Evolutionary conservation across 257 asterid species (phyloP).

Genomic region (Nicotiana knightiana): DNA sequence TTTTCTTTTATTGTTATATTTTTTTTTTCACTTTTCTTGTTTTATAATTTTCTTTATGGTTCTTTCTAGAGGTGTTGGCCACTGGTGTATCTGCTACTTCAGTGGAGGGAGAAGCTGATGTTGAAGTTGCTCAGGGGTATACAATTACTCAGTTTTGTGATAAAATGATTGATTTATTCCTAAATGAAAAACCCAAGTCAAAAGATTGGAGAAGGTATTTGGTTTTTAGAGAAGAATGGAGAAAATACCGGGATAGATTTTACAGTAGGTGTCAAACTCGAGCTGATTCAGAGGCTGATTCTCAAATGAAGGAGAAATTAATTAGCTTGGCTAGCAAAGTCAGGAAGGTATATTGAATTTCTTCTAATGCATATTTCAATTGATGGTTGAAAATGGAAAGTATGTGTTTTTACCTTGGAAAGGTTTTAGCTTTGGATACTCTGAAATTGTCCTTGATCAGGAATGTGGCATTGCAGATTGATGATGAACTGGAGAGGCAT

Average conservation of each 20-base stretch:
- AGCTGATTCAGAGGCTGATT: slow-evolving; percentile 55
- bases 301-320: slow-evolving; percentile 54
- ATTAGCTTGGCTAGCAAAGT: slow-evolving; percentile 60
- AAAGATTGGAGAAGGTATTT: slow-evolving; percentile 73
- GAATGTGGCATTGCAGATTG: slow-evolving; percentile 58
- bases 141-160: slow-evolving; percentile 80
- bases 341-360: slow-evolving; percentile 40
- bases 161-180: slow-evolving; percentile 71
- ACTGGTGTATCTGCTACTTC: slow-evolving; percentile 26
- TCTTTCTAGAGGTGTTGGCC: slow-evolving; percentile 28
- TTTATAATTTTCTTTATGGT: not conserved
- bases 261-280: slow-evolving; percentile 48
- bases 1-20: not conserved
- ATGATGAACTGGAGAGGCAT: slow-evolving; percentile 84
- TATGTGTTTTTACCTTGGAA: not conserved
- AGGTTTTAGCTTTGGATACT: not conserved
- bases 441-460: slow-evolving; percentile 20
- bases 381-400: not conserved
- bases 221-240: slow-evolving; percentile 86
- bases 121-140: slow-evolving; percentile 67
- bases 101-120: slow-evolving; percentile 41
- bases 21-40: not conserved
- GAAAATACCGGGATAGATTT: slow-evolving; percentile 56
- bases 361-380: not conserved
- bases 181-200: slow-evolving; percentile 79